Evolutionary conservation across 805 yeast genomes (phyloP), one percentile per base, ranked within the genome.

Genomic region (Starmera dryadoides): DNA sequence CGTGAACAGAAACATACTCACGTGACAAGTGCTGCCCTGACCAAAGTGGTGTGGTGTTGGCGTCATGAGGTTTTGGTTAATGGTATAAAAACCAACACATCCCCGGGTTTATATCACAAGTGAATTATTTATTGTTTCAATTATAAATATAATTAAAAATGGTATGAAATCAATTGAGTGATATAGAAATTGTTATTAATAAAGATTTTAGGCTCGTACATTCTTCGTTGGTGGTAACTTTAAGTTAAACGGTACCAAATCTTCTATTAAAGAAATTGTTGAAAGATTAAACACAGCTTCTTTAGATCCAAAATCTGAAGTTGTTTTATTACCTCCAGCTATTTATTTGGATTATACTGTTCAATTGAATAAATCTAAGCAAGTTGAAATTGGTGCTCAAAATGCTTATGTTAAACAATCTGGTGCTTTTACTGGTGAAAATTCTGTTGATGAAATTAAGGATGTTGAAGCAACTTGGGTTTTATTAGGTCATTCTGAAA

Each of bases 211-310:
- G 95, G 81, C 95, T 64, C 85, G 95, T 71, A 77, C 75, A 68
- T 93, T 91, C 73, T 89, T 93, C 68, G 96, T 93, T 62, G 98
- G 98, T 58, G 98, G 98, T 61, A 93, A 93, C 88, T 91, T 93
- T 79, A 93, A 93, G 71, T 82, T 93, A 86, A 93, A 93, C 78
- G 98, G 98, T 63, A 71, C 95, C 62, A 81, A 81, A 69, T 77
- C 75, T 56, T 83, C 93, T 55, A 85, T 93, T 66, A 77, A 79
- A 64, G 69, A 77, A 53, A 89, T 93, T 61, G 82, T 91, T 47
- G 89, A 79, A 49, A 72, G 79, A 70, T 77, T 93, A 62, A 91
- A 91, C 77, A 62, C 68, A 39, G 83, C 94, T 50, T 71, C 77
- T 37, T 71, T 93, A 52, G 85, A 94, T 49, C 58, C 75, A 38